Conservation (phyloP, 306 rosid species). For the Prunus davidiana region DNA sequence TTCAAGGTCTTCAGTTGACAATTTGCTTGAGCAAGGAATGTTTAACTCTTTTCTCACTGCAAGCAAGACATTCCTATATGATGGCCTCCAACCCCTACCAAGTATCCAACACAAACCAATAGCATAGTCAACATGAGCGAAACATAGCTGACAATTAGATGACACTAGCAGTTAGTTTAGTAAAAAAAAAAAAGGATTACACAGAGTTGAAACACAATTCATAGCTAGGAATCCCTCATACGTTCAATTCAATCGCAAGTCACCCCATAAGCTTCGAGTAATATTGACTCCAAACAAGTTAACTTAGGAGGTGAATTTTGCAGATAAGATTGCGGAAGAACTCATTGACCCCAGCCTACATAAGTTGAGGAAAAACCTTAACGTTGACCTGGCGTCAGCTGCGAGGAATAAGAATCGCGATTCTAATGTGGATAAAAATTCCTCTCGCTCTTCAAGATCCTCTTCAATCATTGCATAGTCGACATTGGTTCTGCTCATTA, state of each 20-base stretch:
- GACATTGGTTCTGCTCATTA: slow-evolving; percentile 42
- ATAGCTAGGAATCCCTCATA: neutral
- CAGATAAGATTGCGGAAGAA: neutral
- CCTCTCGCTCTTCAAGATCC: slow-evolving; percentile 73
- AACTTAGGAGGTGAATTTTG: neutral
- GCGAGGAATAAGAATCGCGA: slow-evolving; percentile 89
- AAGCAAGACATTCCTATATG: slow-evolving; percentile 86
- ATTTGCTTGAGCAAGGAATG: slow-evolving; percentile 69
- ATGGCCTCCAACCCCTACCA: slow-evolving; percentile 94
- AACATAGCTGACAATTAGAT: neutral
- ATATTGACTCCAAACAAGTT: neutral
- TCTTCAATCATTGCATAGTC: slow-evolving; percentile 66
- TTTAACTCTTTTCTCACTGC: slow-evolving; percentile 61
- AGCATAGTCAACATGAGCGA: neutral
- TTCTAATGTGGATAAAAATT: slow-evolving; percentile 62
- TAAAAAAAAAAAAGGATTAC: neutral
- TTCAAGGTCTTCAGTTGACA: slow-evolving; percentile 85
- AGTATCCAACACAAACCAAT: slow-evolving; percentile 20
- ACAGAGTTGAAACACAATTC: neutral
- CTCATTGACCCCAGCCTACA: neutral
- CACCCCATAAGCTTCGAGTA: slow-evolving; percentile 1
- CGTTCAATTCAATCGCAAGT: neutral
- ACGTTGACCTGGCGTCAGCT: slow-evolving; percentile 84
- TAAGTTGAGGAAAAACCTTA: slow-evolving; percentile 45
- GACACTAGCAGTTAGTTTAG: neutral